Evolutionary conservation across 148 eudicot species (phyloP), one percentile per base, ranked within the genome.

Genomic region (Salicornia ramosissima): DNA sequence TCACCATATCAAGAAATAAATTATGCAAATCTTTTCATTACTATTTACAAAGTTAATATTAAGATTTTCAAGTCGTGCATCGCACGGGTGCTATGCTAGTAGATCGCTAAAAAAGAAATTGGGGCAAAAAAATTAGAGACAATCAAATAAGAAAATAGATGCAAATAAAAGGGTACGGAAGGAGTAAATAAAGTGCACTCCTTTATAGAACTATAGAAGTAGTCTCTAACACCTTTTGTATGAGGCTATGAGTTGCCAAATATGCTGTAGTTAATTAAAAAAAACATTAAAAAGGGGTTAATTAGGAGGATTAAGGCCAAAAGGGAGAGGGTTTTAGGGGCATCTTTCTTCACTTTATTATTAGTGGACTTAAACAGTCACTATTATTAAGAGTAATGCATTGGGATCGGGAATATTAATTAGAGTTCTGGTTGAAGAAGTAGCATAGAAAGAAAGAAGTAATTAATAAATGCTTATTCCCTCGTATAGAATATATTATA

Each of bases 351-450:
- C 47, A n/a, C 46, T 36, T 62, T 57, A 34, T 62, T 4, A 36
- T n/a, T 62, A 62, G 65, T 62, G 65, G 24, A 36, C 26, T 62
- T 62, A 62, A n/a, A 62, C 18, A 62, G 14, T 47, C 47, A 39
- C 65, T 62, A 36, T 40, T 40, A 34, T 4, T 10, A 42, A 42
- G 55, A 53, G n/a, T n/a, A 39, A 43, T 60, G 59, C 49, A 19
- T 60, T 24, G 75, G 68, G 24, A 39, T 63, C 21, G 55, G 31
- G 47, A 73, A 73, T 65, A 40, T 63, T 64, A 54, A 55, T 73
- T 34, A 42, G n/a, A 36, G 55, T 73, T 73, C 43, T 30, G 52
- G 22, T 14, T 28, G 36, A 68, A 16, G 49, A 72, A 63, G 51
- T 52, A 54, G 42, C 52, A 43, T 54, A 64, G 76, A 42, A n/a